These are phyloP conservation scores for Hanseniaspora thailandica DNA, from an alignment of 805 yeast species.

Conservation along the genomic window DNA sequence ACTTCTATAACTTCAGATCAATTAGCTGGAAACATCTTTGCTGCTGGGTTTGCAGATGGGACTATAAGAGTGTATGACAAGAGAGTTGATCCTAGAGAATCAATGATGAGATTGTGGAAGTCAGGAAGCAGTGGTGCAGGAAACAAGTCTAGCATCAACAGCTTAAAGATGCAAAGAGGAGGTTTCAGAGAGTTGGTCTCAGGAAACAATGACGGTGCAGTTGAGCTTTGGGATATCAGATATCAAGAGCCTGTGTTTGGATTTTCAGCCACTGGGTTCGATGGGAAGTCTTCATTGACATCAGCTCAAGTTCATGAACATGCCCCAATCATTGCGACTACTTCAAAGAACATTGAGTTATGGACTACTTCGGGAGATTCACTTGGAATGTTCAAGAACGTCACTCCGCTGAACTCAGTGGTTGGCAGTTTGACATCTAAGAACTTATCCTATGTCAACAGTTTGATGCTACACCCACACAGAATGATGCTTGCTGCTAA, in stretches of 20 bases:
- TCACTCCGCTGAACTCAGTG: constrained; percentile 26
- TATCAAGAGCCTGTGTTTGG: constrained; percentile 54
- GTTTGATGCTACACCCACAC: constrained; percentile 80
- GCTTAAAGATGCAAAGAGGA: constrained; percentile 92
- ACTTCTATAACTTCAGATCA: constrained; percentile 88
- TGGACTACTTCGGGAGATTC: constrained; percentile 80
- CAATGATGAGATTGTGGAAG: constrained; percentile 76
- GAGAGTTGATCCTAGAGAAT: constrained; percentile 69
- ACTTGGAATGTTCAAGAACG: constrained; percentile 46
- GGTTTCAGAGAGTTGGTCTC: constrained; percentile 82
- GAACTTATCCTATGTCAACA: constrained; percentile 42
- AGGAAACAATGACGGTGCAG: constrained; percentile 70
- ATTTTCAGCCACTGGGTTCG: constrained; percentile 28
- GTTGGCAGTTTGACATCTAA: constrained; percentile 23
- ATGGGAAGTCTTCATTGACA: constrained; percentile 33
- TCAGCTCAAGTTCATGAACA: constrained; percentile 84
- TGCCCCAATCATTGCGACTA: constrained; percentile 88
- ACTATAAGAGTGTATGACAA: constrained; percentile 82
- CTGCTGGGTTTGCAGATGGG: constrained; percentile 89
- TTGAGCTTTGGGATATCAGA: constrained; percentile 86
- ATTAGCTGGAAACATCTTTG: constrained; percentile 79
- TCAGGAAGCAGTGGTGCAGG: constrained; percentile 26
- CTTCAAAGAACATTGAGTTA: constrained; percentile 62
- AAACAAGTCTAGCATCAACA: constrained; percentile 47
- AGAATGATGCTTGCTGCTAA: constrained; percentile 84